phyloP scores from a whole-genome alignment of 257 asterid species.

The Thymus mandschuricus region DNA sequence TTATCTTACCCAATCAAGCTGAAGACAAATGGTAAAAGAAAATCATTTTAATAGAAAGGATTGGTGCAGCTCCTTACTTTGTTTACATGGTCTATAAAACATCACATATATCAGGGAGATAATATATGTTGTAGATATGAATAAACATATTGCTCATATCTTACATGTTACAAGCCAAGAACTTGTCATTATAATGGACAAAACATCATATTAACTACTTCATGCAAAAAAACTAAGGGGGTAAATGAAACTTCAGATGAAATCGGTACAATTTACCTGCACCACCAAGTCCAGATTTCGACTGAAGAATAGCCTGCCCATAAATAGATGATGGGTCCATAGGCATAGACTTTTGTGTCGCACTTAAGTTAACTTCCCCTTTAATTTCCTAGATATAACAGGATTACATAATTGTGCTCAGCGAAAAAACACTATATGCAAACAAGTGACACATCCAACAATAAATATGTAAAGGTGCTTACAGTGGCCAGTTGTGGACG shows the following conservation, averaged over 20 bases:
- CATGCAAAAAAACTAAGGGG: not conserved
- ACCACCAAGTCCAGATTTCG: conserved; percentile 93
- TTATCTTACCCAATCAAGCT: not conserved
- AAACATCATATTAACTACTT: not conserved
- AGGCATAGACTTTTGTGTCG: conserved; percentile 72
- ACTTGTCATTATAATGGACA: conserved; percentile 9
- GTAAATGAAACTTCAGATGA: not conserved
- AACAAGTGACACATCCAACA: conserved; percentile 4
- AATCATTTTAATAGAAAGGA: not conserved
- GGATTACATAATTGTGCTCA: conserved; percentile 28
- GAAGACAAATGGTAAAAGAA: too few species aligned
- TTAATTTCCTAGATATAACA: conserved; percentile 69
- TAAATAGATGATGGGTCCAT: conserved; percentile 93
- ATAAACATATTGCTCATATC: not conserved
- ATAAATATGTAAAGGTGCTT: conserved; percentile 35
- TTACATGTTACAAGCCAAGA: not conserved
- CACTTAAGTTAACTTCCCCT: conserved; percentile 72
- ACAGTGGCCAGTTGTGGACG: conserved; percentile 80
- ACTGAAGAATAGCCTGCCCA: conserved; percentile 93
- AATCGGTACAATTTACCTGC: conserved; percentile 57
- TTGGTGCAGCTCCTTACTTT: not conserved
- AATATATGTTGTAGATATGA: not conserved
- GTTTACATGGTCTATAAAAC: not conserved
- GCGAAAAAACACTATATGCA: not conserved
- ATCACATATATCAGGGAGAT: not conserved